Base-by-base conservation (phyloP, 176 grass and related monocot genomes). In the Oryza glumipatula region DNA sequence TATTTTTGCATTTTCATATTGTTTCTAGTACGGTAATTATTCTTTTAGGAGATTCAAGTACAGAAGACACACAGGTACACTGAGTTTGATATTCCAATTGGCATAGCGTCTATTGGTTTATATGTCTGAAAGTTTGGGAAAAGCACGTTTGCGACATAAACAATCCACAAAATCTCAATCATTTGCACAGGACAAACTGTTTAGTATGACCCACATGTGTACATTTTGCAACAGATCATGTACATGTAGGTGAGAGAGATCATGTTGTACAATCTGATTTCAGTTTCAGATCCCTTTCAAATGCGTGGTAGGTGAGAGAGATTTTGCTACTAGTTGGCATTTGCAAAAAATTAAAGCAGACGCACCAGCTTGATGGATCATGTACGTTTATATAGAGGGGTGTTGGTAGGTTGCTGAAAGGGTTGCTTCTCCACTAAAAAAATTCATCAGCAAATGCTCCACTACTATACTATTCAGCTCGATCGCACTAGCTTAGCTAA, bases 381-480 rank as follows among this genome's bases (percentile, higher is more conserved):
- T 79, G 47, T 81, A 17, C 47, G 13, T 45, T 24, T 64, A 70
- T 71, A 19, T 51, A 70, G 39, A 54, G n/a, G 12, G 4, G 65
- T 44, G 33, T 46, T 16, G 79, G 79, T 83, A 83, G 79, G 74
- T 86, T 89, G 72, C 76, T 82, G 83, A 89, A 85, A 85, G 82
- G 76, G 58, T 68, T 80, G 78, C 83, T 38, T 51, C 72, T 47
- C 88, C 84, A 90, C 83, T 82, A 90, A 35, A 28, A 74, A 21
- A 74, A 3, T 80, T 43, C 48, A 22, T 33, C 61, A 22, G 61
- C 74, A 83, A 64, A 64, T 79, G 48, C 65, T 39, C 48, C 74
- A 49, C 26, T 68, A 21, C 26, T 74, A 21, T 74, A 21, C 73
- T 36, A 77, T 68, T 73, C n/a, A 84, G 46, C 58, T 48, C 30